Conservation (phyloP, 371 early-diverging fungal genomes). For the Lichtheimia hyalospora region DNA sequence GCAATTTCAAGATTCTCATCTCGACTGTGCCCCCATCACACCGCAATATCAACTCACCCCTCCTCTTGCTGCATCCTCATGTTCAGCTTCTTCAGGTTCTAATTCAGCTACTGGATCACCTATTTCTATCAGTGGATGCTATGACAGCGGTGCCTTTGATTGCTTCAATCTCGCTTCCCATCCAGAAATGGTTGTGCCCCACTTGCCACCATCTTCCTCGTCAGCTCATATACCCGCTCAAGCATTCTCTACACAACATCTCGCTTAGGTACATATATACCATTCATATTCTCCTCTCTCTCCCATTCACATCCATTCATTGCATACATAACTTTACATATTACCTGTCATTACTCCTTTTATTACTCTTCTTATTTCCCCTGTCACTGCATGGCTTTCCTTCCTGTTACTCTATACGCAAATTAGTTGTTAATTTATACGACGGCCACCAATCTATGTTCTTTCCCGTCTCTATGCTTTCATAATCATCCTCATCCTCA, state of each 20-base stretch:
- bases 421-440: too few relatives aligned
- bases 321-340: too few relatives aligned
- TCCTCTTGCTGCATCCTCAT: constrained; percentile 26
- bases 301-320: too few relatives aligned
- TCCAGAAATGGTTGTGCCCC: constrained; percentile 22
- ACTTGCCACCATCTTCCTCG: neutral
- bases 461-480: constrained; percentile 10
- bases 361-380: too few relatives aligned
- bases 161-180: neutral
- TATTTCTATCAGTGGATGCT: neutral
- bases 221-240: too few relatives aligned
- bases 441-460: constrained; percentile 5
- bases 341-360: too few relatives aligned
- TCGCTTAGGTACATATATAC: too few relatives aligned
- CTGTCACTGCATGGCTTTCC: too few relatives aligned
- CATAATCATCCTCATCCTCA: neutral
- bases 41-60: constrained; percentile 26
- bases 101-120: constrained; percentile 28
- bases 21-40: constrained; percentile 12
- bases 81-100: constrained; percentile 20
- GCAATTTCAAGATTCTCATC: constrained; percentile 12
- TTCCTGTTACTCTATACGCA: too few relatives aligned
- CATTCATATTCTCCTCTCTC: too few relatives aligned
- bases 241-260: too few relatives aligned
- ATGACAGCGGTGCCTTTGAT: too few relatives aligned